phyloP scores from a whole-genome alignment of 2,329 filamentous ascomycete species.

The Zymoseptoria brevis region DNA sequence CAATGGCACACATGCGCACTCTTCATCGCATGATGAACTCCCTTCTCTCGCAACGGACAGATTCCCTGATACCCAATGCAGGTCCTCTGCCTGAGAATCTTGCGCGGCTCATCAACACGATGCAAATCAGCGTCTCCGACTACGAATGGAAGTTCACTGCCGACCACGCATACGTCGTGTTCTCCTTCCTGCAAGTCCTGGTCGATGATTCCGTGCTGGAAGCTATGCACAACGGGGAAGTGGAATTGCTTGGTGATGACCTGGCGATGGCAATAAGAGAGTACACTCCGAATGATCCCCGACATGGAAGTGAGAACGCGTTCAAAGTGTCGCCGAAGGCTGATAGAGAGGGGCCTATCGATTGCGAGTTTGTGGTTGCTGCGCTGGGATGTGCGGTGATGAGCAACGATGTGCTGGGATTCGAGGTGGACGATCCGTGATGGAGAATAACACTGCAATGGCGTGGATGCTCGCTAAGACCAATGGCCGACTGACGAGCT shows the following conservation, averaged over 20 bases:
- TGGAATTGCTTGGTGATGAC: constrained; percentile 25
- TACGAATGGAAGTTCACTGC: constrained; percentile 19
- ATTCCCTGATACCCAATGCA: constrained; percentile 24
- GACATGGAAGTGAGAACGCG: constrained; percentile 12
- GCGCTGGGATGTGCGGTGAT: constrained; percentile 18
- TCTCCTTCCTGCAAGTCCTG: constrained; percentile 26
- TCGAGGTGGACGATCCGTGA: background rate
- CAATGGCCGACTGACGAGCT: background rate
- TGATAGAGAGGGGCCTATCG: constrained; percentile 6
- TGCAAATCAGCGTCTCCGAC: constrained; percentile 13
- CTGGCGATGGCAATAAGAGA: constrained; percentile 18
- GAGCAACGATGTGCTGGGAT: constrained; percentile 6
- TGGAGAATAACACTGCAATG: background rate
- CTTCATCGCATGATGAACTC: constrained; percentile 32
- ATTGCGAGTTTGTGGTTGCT: constrained; percentile 14
- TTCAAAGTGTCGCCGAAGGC: constrained; percentile 9
- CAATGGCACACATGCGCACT: constrained; percentile 30
- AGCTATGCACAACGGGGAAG: constrained; percentile 23
- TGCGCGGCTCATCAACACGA: constrained; percentile 9
- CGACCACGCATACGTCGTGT: constrained; percentile 24
- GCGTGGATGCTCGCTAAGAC: background rate
- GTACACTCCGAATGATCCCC: constrained; percentile 14
- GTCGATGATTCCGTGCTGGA: constrained; percentile 14
- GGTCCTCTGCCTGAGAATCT: constrained; percentile 19
- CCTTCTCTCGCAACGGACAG: constrained; percentile 14